Evolutionary conservation across 2,329 filamentous ascomycete genomes (phyloP).

Genomic region (Albophoma yamanashiensis): DNA sequence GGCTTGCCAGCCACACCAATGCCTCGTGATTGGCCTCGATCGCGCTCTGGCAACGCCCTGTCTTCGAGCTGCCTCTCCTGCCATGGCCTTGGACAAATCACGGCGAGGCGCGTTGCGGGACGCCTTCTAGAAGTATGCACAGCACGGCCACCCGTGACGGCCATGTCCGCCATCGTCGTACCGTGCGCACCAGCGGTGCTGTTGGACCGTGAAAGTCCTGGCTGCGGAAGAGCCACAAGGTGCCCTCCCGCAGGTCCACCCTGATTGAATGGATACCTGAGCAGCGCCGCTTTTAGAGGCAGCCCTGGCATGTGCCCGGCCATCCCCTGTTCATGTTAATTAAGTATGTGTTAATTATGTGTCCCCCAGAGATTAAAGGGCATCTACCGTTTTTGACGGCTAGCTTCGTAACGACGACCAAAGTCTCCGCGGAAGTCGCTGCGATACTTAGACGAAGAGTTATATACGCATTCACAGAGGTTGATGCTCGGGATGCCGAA

Average conservation of each 20-base stretch:
- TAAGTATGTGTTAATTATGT: too few relatives aligned
- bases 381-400: too few relatives aligned
- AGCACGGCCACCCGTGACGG: not conserved
- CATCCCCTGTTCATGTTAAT: too few relatives aligned
- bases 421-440: too few relatives aligned
- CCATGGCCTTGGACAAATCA: not conserved
- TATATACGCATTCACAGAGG: too few relatives aligned
- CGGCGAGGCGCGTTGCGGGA: not conserved
- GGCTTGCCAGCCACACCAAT: not conserved
- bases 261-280: too few relatives aligned
- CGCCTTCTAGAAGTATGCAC: slow-evolving; percentile 9
- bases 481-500: too few relatives aligned
- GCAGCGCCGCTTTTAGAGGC: too few relatives aligned
- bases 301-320: too few relatives aligned
- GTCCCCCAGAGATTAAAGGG: too few relatives aligned
- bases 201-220: not conserved
- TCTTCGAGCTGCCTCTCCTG: not conserved
- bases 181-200: not conserved
- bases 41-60: not conserved
- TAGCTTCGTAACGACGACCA: too few relatives aligned
- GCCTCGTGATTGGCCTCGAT: not conserved
- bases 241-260: not conserved
- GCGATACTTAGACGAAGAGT: too few relatives aligned
- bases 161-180: not conserved
- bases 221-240: not conserved